Evolutionary conservation across 352 stramenopile species (phyloP).

Genomic region (Phytophthora uliginosa): DNA sequence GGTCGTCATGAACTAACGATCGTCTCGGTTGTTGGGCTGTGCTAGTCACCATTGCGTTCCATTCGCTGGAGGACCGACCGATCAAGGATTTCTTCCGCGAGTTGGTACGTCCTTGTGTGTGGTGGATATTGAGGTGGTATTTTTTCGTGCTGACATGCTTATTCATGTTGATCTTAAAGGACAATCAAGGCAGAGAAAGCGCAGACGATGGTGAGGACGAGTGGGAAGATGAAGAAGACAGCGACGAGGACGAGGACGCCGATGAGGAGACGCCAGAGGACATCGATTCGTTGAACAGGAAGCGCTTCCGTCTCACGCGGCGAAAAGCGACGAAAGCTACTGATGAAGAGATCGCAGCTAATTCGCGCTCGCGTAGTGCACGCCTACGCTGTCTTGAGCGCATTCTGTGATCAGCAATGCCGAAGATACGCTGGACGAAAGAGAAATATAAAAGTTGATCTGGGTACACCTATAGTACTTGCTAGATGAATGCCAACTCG

Average conservation of each 20-base stretch:
- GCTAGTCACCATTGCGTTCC: slow-evolving; percentile 83
- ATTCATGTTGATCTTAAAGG: slow-evolving; percentile 29
- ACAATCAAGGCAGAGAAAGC: slow-evolving; percentile 41
- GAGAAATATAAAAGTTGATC: no score
- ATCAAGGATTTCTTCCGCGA: slow-evolving; percentile 85
- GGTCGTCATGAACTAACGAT: slow-evolving; percentile 6
- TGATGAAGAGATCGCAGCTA: slow-evolving; percentile 67
- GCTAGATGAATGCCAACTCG: not conserved
- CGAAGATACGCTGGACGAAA: not conserved
- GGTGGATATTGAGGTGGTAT: not conserved
- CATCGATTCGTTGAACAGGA: slow-evolving; percentile 36
- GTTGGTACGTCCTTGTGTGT: slow-evolving; percentile 42
- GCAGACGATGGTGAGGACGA: slow-evolving; percentile 38
- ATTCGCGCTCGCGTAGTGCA: slow-evolving; percentile 76
- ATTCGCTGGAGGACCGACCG: slow-evolving; percentile 85
- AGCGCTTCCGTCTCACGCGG: slow-evolving; percentile 69
- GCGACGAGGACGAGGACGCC: slow-evolving; percentile 21
- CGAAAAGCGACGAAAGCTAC: slow-evolving; percentile 80
- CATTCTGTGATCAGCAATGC: slow-evolving; percentile 37
- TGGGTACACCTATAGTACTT: not conserved
- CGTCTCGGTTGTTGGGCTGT: slow-evolving; percentile 11
- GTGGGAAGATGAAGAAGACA: slow-evolving; percentile 30
- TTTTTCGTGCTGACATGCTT: not conserved
- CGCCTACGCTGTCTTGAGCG: slow-evolving; percentile 82
- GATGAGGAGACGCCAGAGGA: slow-evolving; percentile 31